Percentiles rank a stretch among this genome's conserved stretches.
phyloP scores from a whole-genome alignment of 352 stramenopile species.

The Lagenidium sp. region DNA sequence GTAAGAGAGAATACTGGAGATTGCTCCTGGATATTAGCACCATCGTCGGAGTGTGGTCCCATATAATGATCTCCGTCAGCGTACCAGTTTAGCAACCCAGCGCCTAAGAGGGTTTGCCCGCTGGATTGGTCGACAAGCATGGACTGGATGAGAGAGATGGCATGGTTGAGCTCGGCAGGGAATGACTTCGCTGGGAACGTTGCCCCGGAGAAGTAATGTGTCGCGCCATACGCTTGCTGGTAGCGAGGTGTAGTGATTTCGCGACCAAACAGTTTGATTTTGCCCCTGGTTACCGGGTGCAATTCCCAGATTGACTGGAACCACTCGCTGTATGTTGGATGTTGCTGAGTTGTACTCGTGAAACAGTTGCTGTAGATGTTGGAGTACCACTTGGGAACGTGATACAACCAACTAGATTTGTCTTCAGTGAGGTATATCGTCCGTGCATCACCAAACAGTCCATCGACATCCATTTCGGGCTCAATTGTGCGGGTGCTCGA shows the following conservation, averaged over 20 bases:
- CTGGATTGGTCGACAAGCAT: slow-evolving; percentile 23
- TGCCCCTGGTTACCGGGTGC: slow-evolving; percentile 47
- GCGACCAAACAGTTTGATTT: slow-evolving; percentile 67
- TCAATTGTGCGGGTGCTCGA: too few relatives aligned
- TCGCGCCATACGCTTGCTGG: slow-evolving; percentile 50
- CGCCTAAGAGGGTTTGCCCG: slow-evolving; percentile 1
- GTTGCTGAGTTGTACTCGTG: neutral
- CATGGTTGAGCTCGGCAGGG: slow-evolving; percentile 22
- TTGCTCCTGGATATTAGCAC: slow-evolving; percentile 29
- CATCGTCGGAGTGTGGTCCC: slow-evolving; percentile 68
- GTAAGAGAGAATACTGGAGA: slow-evolving; percentile 67
- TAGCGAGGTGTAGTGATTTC: slow-evolving; percentile 46
- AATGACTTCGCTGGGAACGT: slow-evolving; percentile 39
- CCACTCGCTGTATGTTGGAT: slow-evolving; percentile 8
- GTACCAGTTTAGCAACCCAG: slow-evolving; percentile 78
- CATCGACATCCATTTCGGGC: neutral
- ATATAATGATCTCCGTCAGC: slow-evolving; percentile 74
- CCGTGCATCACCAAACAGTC: neutral
- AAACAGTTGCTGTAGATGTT: slow-evolving; percentile 14
- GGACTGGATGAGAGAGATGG: slow-evolving; percentile 30
- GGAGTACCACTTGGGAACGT: slow-evolving; percentile 48
- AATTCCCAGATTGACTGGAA: slow-evolving; percentile 34
- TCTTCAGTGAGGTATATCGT: slow-evolving; percentile 18
- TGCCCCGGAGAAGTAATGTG: slow-evolving; percentile 50
- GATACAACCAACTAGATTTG: slow-evolving; percentile 43